A percentile compares a stretch with the other conserved stretches of the same genome.
Evolutionary conservation across 495 filamentous ascomycete species (phyloP).

Genomic region (Trichocladium uniseriatum): DNA sequence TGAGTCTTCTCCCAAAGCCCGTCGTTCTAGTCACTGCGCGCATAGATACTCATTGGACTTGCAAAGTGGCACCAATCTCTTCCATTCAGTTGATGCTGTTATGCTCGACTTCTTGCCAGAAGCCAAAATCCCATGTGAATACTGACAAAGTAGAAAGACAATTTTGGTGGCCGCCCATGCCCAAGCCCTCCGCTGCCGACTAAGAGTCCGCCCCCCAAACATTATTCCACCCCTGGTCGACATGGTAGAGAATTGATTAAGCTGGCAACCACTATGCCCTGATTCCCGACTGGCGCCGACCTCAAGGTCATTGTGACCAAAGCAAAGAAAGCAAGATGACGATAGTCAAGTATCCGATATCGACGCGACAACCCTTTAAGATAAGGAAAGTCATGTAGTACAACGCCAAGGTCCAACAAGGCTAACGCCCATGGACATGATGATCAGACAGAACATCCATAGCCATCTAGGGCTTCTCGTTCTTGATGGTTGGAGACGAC

Average conservation of each 20-base stretch:
- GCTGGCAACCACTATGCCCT: slow-evolving; percentile 18
- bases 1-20: too few species aligned
- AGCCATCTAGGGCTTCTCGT: slow-evolving; percentile 28
- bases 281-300: slow-evolving; percentile 1
- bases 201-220: slow-evolving; percentile 18
- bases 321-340: slow-evolving; percentile 21
- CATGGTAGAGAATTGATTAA: slow-evolving; percentile 23
- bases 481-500: slow-evolving; percentile 41
- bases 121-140: slow-evolving; percentile 17
- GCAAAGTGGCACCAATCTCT: slow-evolving; percentile 5
- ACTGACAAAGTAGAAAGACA: slow-evolving; percentile 23
- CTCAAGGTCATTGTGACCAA: slow-evolving; percentile 10
- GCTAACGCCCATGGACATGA: not conserved
- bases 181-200: slow-evolving; percentile 15
- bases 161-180: slow-evolving; percentile 17
- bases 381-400: slow-evolving; percentile 14
- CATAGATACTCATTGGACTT: too few species aligned
- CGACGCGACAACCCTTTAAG: slow-evolving; percentile 14
- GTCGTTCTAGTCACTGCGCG: too few species aligned
- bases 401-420: slow-evolving; percentile 8
- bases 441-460: slow-evolving; percentile 4
- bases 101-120: slow-evolving; percentile 14
- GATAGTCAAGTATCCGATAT: slow-evolving; percentile 21
- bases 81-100: slow-evolving; percentile 19
- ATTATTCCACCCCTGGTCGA: slow-evolving; percentile 16